Evolutionary conservation across 1,284 basidiomycete genomes (phyloP), one percentile per base, ranked within the genome.

Genomic region (Psilocybe mexicana): DNA sequence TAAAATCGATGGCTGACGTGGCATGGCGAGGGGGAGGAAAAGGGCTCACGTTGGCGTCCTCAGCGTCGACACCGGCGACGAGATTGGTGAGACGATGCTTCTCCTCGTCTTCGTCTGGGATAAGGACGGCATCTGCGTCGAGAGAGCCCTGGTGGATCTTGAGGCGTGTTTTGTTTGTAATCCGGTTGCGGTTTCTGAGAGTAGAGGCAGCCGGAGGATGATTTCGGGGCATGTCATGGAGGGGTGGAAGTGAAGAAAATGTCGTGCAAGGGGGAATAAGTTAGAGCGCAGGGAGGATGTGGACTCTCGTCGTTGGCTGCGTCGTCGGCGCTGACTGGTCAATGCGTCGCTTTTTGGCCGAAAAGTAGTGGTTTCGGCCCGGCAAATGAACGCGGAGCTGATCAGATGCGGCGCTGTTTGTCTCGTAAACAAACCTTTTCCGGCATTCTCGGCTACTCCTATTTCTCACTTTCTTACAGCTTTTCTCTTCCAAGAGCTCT

Each of bases 111-210:
- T 92, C 90, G 65, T 92, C 90, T 61, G 89, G 81, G 58, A 92
- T 87, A 71, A 92, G 80, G 63, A 76, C 65, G 5, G 88, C 83
- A 74, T 93, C 90, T 52, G 87, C 86, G 70, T 93, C 92, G 77
- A 92, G 83, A 72, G 85, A 84, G 61, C 88, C 90, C 71, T 85
- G 84, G 70, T 86, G 80, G 78, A 94, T 87, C 78, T 87, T 87
- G 69, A 94, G 87, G 63, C 90, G 87, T 68, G 90, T 92, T 81
- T 94, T 94, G 80, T 93, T 93, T 74, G 90, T 94, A 77, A 94
- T 88, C 72, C 92, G 85, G 76, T 90, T 90, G 74, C 90, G 86
- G 71, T 90, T 90, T 73, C 90, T 82, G 75, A 90, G 87, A 65
- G 87, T 84, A 59, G 86, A 86, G 68, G 86, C 82, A 73, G 83